These are phyloP conservation scores for Pleurotus pulmonarius DNA, from an alignment of 768 basidiomycete genomes.

Conservation along the genomic window DNA sequence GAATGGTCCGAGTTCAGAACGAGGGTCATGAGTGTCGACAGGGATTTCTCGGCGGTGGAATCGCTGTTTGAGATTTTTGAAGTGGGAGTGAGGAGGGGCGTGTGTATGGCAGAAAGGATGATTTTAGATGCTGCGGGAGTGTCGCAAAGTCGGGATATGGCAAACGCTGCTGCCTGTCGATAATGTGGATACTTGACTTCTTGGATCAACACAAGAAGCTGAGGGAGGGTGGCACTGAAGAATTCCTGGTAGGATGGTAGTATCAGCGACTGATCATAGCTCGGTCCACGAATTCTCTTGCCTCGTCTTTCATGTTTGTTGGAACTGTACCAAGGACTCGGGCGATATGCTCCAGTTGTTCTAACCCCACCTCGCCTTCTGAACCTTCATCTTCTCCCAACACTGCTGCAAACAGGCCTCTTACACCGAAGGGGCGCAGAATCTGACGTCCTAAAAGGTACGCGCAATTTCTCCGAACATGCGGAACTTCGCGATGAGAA, in stretches of 20 bases:
- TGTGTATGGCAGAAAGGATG: conserved; percentile 48
- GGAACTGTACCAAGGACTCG: conserved; percentile 64
- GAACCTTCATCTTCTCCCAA: conserved; percentile 57
- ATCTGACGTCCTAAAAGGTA: conserved; percentile 70
- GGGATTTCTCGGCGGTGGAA: conserved; percentile 32
- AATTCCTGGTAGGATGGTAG: conserved; percentile 48
- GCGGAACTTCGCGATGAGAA: conserved; percentile 35
- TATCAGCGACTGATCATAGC: neutral
- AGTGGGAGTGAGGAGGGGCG: conserved; percentile 35
- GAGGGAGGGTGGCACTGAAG: conserved; percentile 49
- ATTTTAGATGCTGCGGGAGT: conserved; percentile 31
- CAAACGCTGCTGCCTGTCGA: conserved; percentile 62
- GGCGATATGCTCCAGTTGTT: conserved; percentile 73
- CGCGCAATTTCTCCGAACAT: conserved; percentile 57
- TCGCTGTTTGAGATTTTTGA: neutral
- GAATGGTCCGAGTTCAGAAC: conserved; percentile 79
- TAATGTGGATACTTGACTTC: conserved; percentile 40
- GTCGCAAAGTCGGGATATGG: conserved; percentile 62
- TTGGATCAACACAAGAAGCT: conserved; percentile 48
- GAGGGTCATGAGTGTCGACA: conserved; percentile 52
- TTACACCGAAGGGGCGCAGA: conserved; percentile 65
- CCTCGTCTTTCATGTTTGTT: conserved; percentile 47
- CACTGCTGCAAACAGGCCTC: conserved; percentile 63
- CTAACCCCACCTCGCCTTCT: conserved; percentile 50
- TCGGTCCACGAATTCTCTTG: conserved; percentile 25